phyloP scores from a whole-genome alignment of 2,329 filamentous ascomycete species.

The Fusarium secorum region DNA sequence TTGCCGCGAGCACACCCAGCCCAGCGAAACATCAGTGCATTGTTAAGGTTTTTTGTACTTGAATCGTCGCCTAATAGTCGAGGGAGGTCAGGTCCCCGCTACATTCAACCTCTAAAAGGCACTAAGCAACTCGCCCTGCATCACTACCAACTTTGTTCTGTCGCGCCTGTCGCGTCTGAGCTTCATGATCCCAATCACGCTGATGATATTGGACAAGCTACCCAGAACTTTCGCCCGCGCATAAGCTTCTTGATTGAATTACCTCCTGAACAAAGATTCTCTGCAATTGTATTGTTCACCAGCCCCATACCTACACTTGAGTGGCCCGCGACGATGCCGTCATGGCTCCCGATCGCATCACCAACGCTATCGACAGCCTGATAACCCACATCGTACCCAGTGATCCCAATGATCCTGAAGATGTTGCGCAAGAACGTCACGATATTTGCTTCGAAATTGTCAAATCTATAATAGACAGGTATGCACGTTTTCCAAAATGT shows the following conservation, averaged over 20 bases:
- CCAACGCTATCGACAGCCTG: constrained; percentile 80
- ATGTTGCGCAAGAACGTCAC: constrained; percentile 72
- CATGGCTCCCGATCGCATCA: constrained; percentile 73
- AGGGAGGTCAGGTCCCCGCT: constrained; percentile 19
- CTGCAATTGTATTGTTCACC: not conserved
- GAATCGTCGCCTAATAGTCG: accelerated
- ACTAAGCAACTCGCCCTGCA: constrained; percentile 29
- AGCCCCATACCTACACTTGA: not conserved
- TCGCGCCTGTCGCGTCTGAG: constrained; percentile 43
- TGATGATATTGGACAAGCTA: not conserved
- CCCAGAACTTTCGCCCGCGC: not conserved
- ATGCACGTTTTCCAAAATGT: not conserved
- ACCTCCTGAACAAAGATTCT: not conserved
- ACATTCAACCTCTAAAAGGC: constrained; percentile 27
- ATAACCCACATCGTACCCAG: constrained; percentile 76
- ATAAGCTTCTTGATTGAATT: not conserved
- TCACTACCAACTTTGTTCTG: constrained; percentile 32
- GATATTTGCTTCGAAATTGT: constrained; percentile 65
- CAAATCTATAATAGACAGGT: constrained; percentile 62
- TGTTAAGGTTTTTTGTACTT: constrained; percentile 41
- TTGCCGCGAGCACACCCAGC: constrained; percentile 44
- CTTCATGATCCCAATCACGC: constrained; percentile 10
- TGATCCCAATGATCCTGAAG: constrained; percentile 71
- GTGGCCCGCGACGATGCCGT: constrained; percentile 55
- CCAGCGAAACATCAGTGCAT: constrained; percentile 28